phyloP scores from a whole-genome alignment of 352 stramenopile species.

The Aphanomyces stellatus region DNA sequence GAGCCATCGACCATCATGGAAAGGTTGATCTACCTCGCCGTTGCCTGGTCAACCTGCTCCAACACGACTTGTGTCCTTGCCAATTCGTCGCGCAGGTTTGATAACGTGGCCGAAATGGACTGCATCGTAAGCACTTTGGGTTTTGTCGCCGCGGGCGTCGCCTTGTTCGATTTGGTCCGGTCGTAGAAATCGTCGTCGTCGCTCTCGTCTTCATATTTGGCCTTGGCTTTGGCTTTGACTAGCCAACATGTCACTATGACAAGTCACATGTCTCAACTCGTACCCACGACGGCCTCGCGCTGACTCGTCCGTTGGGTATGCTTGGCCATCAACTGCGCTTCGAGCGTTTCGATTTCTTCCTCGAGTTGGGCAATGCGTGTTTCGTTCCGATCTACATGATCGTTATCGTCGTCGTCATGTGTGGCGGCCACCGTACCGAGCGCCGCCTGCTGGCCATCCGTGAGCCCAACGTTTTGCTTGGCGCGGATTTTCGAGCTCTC shows the following conservation, averaged over 20 bases:
- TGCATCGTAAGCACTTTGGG: conserved; percentile 42
- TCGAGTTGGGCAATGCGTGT: conserved; percentile 43
- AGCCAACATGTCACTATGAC: not conserved
- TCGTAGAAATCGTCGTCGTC: conserved; percentile 80
- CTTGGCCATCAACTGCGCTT: conserved; percentile 40
- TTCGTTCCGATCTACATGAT: conserved; percentile 54
- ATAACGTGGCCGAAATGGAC: conserved; percentile 40
- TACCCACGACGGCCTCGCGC: conserved; percentile 4
- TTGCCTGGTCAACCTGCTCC: conserved; percentile 8
- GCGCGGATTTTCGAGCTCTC: conserved; percentile 58
- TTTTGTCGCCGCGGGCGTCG: conserved; percentile 5
- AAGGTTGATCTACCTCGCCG: conserved; percentile 21
- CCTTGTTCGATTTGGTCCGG: conserved; percentile 52
- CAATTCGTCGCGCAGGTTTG: conserved; percentile 31
- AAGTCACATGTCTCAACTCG: no score
- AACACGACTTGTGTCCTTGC: conserved; percentile 25
- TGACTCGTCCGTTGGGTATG: conserved; percentile 13
- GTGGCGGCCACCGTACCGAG: conserved; percentile 11
- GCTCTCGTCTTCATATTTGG: conserved; percentile 32
- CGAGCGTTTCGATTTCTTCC: conserved; percentile 57
- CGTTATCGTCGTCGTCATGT: no score
- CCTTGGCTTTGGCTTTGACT: not conserved
- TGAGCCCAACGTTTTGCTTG: conserved; percentile 60
- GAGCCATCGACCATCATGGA: no score
- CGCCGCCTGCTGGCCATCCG: conserved; percentile 47